A percentile compares a stretch with the other conserved stretches of the same genome.
Evolutionary conservation across 768 basidiomycete genomes (phyloP).

Genomic region (Kwoniella pini): DNA sequence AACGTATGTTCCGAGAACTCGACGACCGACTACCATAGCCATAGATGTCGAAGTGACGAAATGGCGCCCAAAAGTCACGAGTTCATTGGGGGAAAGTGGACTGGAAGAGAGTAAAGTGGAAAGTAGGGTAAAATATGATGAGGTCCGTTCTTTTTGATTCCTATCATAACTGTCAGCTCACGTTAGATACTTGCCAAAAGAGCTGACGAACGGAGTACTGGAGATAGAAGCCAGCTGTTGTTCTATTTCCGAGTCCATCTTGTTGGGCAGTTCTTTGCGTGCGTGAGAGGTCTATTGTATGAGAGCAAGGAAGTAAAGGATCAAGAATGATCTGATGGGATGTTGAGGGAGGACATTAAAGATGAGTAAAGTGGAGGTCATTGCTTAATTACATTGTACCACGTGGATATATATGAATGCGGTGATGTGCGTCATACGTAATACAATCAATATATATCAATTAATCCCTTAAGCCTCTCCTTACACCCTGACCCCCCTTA

Average conservation of each 20-base stretch:
- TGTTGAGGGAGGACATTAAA: too few relatives aligned
- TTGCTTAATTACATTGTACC: not conserved
- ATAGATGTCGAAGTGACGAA: constrained; percentile 73
- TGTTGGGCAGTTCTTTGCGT: constrained; percentile 9
- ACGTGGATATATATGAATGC: not conserved
- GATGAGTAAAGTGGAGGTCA: not conserved
- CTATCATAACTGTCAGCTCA: too few relatives aligned
- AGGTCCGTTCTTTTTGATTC: constrained; percentile 56
- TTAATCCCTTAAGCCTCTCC: too few relatives aligned
- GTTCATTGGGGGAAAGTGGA: constrained; percentile 22
- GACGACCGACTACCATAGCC: constrained; percentile 83
- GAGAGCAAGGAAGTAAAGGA: too few relatives aligned
- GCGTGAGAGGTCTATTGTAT: too few relatives aligned
- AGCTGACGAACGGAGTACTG: constrained; percentile 25
- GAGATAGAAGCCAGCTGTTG: constrained; percentile 25
- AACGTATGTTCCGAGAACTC: constrained; percentile 82
- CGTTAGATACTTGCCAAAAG: not conserved
- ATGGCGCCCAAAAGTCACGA: constrained; percentile 69
- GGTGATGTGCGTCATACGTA: not conserved
- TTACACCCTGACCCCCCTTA: too few relatives aligned
- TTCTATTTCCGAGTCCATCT: constrained; percentile 27
- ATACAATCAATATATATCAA: not conserved
- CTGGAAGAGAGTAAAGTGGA: constrained; percentile 16
- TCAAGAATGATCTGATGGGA: too few relatives aligned
- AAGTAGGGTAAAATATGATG: constrained; percentile 70